A percentile compares a stretch with the other conserved stretches of the same genome.
phyloP scores from a whole-genome alignment of 306 rosid species.

The Chamaecrista fasciculata region DNA sequence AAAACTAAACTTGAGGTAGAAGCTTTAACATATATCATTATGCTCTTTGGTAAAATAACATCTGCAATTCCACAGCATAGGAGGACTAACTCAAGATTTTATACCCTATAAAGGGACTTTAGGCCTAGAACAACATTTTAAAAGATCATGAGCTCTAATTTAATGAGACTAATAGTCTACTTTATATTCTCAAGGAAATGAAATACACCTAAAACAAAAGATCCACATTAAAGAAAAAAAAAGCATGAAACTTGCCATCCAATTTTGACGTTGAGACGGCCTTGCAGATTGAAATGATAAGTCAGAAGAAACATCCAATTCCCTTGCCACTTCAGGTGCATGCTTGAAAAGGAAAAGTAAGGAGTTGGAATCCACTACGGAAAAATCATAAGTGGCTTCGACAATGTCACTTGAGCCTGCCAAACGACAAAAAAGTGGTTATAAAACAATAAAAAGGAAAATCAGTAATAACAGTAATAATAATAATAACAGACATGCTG shows the following conservation, averaged over 20 bases:
- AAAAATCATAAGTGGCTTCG: slow-evolving; percentile 77
- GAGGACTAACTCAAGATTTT: slow-evolving; percentile 5
- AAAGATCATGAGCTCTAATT: not conserved
- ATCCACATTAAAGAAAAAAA: slow-evolving; percentile 11
- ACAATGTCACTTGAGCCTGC: slow-evolving; percentile 65
- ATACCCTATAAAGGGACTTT: not conserved
- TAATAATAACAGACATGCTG: slow-evolving; percentile 3
- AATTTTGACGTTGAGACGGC: slow-evolving; percentile 56
- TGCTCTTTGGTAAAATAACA: not conserved
- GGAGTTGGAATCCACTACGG: slow-evolving; percentile 95
- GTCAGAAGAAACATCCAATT: slow-evolving; percentile 59
- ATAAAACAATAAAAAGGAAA: not conserved
- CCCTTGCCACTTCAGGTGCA: slow-evolving; percentile 82
- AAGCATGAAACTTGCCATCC: slow-evolving; percentile 59
- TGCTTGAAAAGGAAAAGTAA: slow-evolving; percentile 74
- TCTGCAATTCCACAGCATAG: not conserved
- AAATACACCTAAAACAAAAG: slow-evolving; percentile 14
- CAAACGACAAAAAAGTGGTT: slow-evolving; percentile 31
- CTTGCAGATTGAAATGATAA: slow-evolving; percentile 62
- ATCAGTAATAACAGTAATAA: not conserved
- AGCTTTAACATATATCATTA: not conserved
- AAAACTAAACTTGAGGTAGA: slow-evolving; percentile 1
- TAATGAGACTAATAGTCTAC: not conserved
- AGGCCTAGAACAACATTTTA: slow-evolving; percentile 22
- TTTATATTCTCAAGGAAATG: not conserved